Evolutionary conservation across 352 stramenopile genomes (phyloP).

Genomic region (Thalassiosira hispida): DNA sequence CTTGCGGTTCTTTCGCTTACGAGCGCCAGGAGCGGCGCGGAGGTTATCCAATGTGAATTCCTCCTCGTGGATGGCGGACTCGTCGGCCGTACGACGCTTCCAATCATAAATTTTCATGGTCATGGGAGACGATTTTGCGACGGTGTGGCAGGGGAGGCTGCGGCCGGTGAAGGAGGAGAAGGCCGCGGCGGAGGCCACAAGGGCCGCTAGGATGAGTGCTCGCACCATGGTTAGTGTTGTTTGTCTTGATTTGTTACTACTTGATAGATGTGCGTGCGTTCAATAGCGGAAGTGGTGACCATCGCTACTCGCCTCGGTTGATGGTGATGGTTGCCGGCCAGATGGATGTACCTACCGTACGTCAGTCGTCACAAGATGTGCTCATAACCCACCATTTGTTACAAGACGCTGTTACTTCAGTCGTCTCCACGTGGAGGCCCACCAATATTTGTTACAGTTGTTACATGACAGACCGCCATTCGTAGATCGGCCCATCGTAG

Average conservation of each 20-base stretch:
- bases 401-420: too few relatives aligned
- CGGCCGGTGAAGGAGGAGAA: conserved; percentile 49
- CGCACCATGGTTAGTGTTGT: conserved; percentile 41
- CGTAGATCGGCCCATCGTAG: too few relatives aligned
- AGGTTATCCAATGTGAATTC: conserved; percentile 82
- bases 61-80: conserved; percentile 72
- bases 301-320: too few relatives aligned
- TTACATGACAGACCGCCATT: too few relatives aligned
- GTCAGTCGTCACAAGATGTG: too few relatives aligned
- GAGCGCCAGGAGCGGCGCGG: conserved; percentile 75
- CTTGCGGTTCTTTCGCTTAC: conserved; percentile 81
- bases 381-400: too few relatives aligned
- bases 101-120: conserved; percentile 88
- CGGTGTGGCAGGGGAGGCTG: conserved; percentile 31
- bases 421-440: too few relatives aligned
- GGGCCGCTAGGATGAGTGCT: conserved; percentile 40
- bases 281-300: too few relatives aligned
- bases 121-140: conserved; percentile 22
- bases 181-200: conserved; percentile 32
- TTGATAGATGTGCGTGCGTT: conserved; percentile 2
- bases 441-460: too few relatives aligned
- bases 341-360: too few relatives aligned
- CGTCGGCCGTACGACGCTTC: conserved; percentile 82
- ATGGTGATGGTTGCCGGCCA: too few relatives aligned
- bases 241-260: conserved; percentile 10